Percentiles rank a stretch among this genome's conserved stretches.
Conservation (phyloP, 208 protist species). For the Trypanosoma avium region DNA sequence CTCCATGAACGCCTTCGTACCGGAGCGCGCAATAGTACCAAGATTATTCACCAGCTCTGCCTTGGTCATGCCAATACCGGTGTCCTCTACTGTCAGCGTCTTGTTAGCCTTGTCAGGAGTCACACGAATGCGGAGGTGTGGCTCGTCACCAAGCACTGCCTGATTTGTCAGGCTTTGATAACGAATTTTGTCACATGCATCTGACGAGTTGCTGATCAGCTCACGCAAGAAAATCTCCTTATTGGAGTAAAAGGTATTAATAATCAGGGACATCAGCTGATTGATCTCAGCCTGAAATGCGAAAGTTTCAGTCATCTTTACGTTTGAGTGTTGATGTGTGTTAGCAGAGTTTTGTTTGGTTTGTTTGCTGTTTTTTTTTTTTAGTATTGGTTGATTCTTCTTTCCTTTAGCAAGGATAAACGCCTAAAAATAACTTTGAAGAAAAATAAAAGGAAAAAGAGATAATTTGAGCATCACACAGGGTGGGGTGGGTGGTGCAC, state of each 20-base stretch:
- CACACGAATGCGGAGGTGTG: constrained; percentile 96
- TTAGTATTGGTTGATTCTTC: too few species aligned
- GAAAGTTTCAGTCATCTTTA: constrained; percentile 53
- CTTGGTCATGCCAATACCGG: constrained; percentile 99
- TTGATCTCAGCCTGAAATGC: constrained; percentile 96
- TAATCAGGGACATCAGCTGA: constrained; percentile 98
- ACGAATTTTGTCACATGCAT: constrained; percentile 98
- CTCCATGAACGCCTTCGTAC: constrained; percentile 99
- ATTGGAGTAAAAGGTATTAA: constrained; percentile 99
- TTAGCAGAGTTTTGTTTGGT: too few species aligned
- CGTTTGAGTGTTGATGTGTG: too few species aligned
- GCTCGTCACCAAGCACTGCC: constrained; percentile 86
- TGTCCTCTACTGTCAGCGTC: constrained; percentile 96
- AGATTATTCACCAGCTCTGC: constrained; percentile 98
- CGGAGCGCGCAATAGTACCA: constrained; percentile 98
- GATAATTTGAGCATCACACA: too few species aligned
- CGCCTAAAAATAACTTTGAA: too few species aligned
- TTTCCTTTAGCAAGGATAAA: too few species aligned
- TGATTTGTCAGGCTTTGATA: constrained; percentile 96
- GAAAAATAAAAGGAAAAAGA: too few species aligned
- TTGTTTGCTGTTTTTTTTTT: too few species aligned
- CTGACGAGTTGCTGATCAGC: constrained; percentile 98
- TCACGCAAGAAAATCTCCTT: constrained; percentile 99
- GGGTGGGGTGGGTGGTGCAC: too few species aligned
- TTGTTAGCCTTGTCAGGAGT: constrained; percentile 96